phyloP scores from a whole-genome alignment of 2,329 filamentous ascomycete species.

The Pseudogymnoascus sp. region DNA sequence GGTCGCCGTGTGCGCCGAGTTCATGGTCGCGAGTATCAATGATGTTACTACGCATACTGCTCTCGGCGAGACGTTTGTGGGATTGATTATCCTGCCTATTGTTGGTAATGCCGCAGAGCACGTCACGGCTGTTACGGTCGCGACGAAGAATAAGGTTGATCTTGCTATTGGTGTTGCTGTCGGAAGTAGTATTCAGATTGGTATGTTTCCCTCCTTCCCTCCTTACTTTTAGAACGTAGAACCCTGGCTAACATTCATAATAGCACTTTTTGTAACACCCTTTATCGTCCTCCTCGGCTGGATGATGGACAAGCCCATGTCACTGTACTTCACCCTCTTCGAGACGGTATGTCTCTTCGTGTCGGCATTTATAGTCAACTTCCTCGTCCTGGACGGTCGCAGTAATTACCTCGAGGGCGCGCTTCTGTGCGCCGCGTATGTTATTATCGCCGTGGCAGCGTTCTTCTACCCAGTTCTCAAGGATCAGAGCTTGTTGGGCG shows the following conservation, averaged over 20 bases:
- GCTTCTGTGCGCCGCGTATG: slow-evolving; percentile 56
- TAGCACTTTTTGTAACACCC: slow-evolving; percentile 59
- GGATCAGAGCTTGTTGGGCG: slow-evolving; percentile 36
- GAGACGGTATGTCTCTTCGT: slow-evolving; percentile 84
- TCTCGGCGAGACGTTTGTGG: slow-evolving; percentile 59
- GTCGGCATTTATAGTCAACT: slow-evolving; percentile 78
- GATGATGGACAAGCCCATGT: slow-evolving; percentile 60
- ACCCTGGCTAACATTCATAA: neutral
- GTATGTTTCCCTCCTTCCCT: slow-evolving; percentile 17
- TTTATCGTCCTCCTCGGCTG: slow-evolving; percentile 65
- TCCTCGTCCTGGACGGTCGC: slow-evolving; percentile 74
- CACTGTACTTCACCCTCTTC: slow-evolving; percentile 79
- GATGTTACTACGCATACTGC: slow-evolving; percentile 49
- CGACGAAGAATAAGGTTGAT: slow-evolving; percentile 70
- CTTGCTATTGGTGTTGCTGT: slow-evolving; percentile 65
- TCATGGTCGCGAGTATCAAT: slow-evolving; percentile 60
- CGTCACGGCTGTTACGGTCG: slow-evolving; percentile 62
- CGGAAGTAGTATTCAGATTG: slow-evolving; percentile 64
- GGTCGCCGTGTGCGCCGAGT: slow-evolving; percentile 62
- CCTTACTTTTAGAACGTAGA: neutral
- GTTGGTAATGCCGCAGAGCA: slow-evolving; percentile 69
- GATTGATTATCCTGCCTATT: slow-evolving; percentile 63
- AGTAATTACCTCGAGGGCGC: slow-evolving; percentile 82
- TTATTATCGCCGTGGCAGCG: slow-evolving; percentile 59
- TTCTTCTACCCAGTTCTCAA: slow-evolving; percentile 54